These are phyloP conservation scores for Xylaria sp. DNA, from an alignment of 2,329 filamentous ascomycete species.

Conservation along the genomic window DNA sequence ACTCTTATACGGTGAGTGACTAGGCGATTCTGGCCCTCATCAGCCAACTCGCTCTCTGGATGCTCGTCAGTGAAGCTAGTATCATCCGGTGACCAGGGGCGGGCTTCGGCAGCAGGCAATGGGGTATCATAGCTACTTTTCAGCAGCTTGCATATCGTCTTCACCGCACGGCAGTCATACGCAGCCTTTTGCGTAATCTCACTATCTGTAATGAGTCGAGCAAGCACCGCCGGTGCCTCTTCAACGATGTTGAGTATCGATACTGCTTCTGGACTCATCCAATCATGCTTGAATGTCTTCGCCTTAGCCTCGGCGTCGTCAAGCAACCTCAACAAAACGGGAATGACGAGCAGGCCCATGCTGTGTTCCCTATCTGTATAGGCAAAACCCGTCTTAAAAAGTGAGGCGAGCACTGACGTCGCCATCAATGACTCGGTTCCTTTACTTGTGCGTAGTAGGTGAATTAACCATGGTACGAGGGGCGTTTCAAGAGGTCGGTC, in stretches of 20 bases:
- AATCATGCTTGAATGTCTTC: conserved; percentile 33
- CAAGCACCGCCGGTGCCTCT: conserved; percentile 68
- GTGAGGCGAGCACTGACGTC: conserved; percentile 60
- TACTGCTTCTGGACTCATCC: conserved; percentile 29
- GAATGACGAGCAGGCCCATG: conserved; percentile 63
- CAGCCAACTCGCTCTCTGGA: conserved; percentile 49
- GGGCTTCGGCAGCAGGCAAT: conserved; percentile 27
- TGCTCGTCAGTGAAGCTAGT: conserved; percentile 7
- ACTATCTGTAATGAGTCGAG: conserved; percentile 72
- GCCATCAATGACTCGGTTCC: conserved; percentile 62
- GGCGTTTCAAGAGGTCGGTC: conserved; percentile 62
- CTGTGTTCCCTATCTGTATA: conserved; percentile 58
- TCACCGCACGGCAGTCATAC: conserved; percentile 56
- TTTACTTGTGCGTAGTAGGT: conserved; percentile 52
- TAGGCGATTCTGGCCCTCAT: conserved; percentile 53
- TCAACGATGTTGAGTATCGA: conserved; percentile 55
- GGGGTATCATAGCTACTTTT: conserved; percentile 48
- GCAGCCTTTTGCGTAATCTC: conserved; percentile 76
- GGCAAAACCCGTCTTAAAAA: conserved; percentile 64
- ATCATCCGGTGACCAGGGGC: conserved; percentile 35
- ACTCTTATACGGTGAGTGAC: conserved; percentile 67
- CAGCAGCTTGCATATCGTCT: conserved; percentile 43
- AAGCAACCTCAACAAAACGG: conserved; percentile 62
- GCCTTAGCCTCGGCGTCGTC: conserved; percentile 43
- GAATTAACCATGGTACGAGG: conserved; percentile 68